A percentile compares a stretch with the other conserved stretches of the same genome.
Evolutionary conservation across 352 stramenopile genomes (phyloP).

Genomic region (Phytophthora europaea): DNA sequence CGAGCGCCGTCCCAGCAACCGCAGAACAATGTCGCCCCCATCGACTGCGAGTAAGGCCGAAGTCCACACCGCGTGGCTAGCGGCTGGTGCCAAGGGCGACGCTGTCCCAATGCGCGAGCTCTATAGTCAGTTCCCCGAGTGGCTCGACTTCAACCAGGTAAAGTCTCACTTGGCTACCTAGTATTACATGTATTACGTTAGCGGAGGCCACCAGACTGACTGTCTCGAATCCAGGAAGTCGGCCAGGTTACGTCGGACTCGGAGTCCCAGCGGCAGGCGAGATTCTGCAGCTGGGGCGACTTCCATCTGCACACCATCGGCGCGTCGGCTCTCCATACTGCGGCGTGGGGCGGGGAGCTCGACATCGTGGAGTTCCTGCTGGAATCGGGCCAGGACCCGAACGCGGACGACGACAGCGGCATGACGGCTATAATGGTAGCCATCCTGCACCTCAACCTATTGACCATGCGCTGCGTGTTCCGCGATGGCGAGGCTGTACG

Average conservation of each 20-base stretch:
- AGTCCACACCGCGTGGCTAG: slow-evolving; percentile 32
- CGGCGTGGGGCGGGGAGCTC: slow-evolving; percentile 24
- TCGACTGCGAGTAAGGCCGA: not conserved
- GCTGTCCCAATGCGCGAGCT: slow-evolving; percentile 23
- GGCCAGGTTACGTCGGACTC: slow-evolving; percentile 11
- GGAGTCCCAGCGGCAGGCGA: not conserved
- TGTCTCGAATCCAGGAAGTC: slow-evolving; percentile 4
- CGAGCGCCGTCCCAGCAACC: not conserved
- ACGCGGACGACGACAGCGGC: slow-evolving; percentile 21
- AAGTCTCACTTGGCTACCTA: slow-evolving; percentile 3
- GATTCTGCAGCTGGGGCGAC: slow-evolving; percentile 28
- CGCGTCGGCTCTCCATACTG: slow-evolving; percentile 37
- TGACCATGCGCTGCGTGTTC: slow-evolving; percentile 39
- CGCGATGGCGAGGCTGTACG: slow-evolving; percentile 19
- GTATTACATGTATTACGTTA: not conserved
- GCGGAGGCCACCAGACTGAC: slow-evolving; percentile 2
- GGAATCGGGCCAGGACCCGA: slow-evolving; percentile 29
- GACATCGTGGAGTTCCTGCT: slow-evolving; percentile 33
- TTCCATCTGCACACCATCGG: slow-evolving; percentile 38
- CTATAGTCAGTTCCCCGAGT: slow-evolving; percentile 17
- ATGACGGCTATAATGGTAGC: slow-evolving; percentile 42
- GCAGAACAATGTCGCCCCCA: not conserved
- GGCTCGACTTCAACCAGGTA: slow-evolving; percentile 41
- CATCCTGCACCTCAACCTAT: slow-evolving; percentile 35
- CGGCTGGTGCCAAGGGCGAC: slow-evolving; percentile 20